Evolutionary conservation across 164 flowering plant species (phyloP).

Genomic region (Dillenia turbinata): DNA sequence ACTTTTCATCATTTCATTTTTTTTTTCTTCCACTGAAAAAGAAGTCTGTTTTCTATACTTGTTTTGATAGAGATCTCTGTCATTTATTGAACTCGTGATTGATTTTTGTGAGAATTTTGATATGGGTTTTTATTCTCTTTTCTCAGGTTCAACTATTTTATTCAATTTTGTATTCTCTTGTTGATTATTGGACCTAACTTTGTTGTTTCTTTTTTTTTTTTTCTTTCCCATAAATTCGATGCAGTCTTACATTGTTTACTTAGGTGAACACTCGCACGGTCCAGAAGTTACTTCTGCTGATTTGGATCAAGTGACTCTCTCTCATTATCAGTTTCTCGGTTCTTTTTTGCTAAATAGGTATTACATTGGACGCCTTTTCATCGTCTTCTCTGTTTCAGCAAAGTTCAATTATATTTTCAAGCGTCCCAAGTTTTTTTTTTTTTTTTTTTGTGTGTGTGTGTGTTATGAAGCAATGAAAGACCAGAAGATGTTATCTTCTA

Average conservation of each 20-base stretch:
- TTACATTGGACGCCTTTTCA: background rate
- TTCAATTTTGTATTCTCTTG: background rate
- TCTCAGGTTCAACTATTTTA: background rate
- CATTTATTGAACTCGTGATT: background rate
- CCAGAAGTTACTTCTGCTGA: constrained; percentile 16
- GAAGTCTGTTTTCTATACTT: background rate
- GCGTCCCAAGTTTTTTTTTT: too few species aligned
- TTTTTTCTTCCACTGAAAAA: background rate
- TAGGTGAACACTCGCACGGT: constrained; percentile 60
- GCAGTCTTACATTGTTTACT: constrained; percentile 68
- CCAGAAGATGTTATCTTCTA: constrained; percentile 50
- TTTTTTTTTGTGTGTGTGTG: too few species aligned
- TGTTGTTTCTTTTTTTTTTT: background rate
- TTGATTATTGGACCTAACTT: background rate
- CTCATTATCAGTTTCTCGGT: constrained; percentile 49
- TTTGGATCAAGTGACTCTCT: constrained; percentile 24
- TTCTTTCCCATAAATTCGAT: background rate
- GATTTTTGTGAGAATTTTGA: background rate
- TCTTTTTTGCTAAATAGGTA: background rate
- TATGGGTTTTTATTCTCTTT: background rate
- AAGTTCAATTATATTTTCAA: background rate
- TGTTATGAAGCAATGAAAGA: constrained; percentile 18
- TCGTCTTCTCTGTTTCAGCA: background rate
- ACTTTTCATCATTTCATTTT: background rate
- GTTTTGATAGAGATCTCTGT: background rate